phyloP scores from a whole-genome alignment of 805 yeast genomes.

The Candida khao-thaluensis region DNA sequence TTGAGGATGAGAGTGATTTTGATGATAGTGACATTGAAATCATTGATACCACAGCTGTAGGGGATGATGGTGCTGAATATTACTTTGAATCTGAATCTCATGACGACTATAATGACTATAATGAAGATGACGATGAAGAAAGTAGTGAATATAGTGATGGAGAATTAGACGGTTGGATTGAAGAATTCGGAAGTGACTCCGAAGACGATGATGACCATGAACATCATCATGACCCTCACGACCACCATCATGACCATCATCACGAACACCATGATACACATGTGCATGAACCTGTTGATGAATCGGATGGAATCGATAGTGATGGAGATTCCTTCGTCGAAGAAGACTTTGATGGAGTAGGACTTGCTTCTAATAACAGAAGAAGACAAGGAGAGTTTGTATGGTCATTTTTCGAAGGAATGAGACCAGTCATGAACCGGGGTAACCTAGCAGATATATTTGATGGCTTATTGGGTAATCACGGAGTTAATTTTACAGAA shows the following conservation, averaged over 20 bases:
- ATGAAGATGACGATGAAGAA: conserved; percentile 29
- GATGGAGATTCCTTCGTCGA: conserved; percentile 22
- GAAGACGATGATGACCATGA: conserved; percentile 15
- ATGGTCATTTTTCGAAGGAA: conserved; percentile 26
- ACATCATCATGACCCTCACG: conserved; percentile 1
- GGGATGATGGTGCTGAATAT: conserved; percentile 11
- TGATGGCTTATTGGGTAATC: conserved; percentile 19
- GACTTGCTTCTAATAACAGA: conserved; percentile 14
- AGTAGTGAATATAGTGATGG: conserved; percentile 35
- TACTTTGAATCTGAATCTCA: conserved; percentile 25
- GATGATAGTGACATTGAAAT: conserved; percentile 19
- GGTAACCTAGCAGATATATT: conserved; percentile 17
- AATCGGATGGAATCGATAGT: conserved; percentile 20
- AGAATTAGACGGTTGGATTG: conserved; percentile 42
- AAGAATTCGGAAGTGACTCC: conserved; percentile 31
- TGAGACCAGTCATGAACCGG: conserved; percentile 22
- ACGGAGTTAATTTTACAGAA: conserved; percentile 7
- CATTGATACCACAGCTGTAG: conserved; percentile 18
- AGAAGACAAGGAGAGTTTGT: conserved; percentile 24
- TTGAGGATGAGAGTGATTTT: conserved; percentile 34
- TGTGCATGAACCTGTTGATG: conserved; percentile 8
- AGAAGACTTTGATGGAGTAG: conserved; percentile 21
- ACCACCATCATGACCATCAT: background rate
- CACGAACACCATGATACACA: background rate
- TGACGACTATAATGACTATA: conserved; percentile 23